Percentiles rank a stretch among this genome's conserved stretches.
Conservation (phyloP, 306 rosid genomes). For the Cicer bijugum region DNA sequence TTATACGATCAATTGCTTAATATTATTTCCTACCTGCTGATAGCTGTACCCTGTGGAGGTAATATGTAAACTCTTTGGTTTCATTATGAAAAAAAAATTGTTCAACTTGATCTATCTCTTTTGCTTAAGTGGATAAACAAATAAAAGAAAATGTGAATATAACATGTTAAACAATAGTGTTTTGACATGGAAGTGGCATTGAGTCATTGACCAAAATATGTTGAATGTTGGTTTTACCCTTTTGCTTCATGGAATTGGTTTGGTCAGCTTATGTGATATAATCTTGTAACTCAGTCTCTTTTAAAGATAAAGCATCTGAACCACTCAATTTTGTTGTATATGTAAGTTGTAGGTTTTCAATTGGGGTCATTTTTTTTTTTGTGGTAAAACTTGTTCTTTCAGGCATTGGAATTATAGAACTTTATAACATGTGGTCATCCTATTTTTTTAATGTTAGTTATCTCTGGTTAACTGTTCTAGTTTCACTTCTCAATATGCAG, state of each 20-base stretch:
- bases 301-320: background rate
- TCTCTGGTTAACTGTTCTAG: constrained; percentile 11
- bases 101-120: background rate
- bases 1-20: constrained; percentile 14
- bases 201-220: background rate
- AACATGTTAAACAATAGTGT: background rate
- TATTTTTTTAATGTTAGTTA: constrained; percentile 14
- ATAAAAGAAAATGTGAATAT: background rate
- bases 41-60: constrained; percentile 12
- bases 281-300: constrained; percentile 22
- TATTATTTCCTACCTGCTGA: background rate
- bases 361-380: constrained; percentile 19
- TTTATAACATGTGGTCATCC: background rate
- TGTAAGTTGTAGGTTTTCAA: constrained; percentile 16
- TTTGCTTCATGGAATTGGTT: constrained; percentile 12
- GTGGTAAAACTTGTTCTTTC: constrained; percentile 28
- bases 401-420: background rate
- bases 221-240: background rate
- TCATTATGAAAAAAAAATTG: background rate
- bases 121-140: constrained; percentile 36
- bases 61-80: constrained; percentile 16
- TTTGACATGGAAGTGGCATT: background rate
- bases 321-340: constrained; percentile 2
- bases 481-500: constrained; percentile 52
- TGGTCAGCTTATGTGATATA: constrained; percentile 30